Conservation (phyloP, 371 early-diverging fungal genomes). For the Haplosporangium sp. region DNA sequence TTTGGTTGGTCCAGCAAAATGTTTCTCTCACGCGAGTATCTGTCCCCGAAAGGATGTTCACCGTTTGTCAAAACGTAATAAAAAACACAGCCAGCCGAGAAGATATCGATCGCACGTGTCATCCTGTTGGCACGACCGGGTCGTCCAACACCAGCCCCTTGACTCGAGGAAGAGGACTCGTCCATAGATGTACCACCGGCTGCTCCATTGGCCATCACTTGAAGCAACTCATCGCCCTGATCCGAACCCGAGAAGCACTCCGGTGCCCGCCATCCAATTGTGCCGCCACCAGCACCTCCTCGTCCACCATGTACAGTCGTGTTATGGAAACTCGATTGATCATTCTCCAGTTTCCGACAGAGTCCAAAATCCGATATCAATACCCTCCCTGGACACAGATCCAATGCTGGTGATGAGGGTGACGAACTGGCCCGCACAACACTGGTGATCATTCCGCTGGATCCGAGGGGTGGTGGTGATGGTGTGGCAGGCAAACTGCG, state of each 20-base stretch:
- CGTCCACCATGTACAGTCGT: slow-evolving; percentile 67
- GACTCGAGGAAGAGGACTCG: slow-evolving; percentile 25
- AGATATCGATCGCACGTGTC: slow-evolving; percentile 93
- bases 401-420: slow-evolving; percentile 39
- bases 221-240: slow-evolving; percentile 19
- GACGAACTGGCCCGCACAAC: slow-evolving; percentile 32
- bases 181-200: slow-evolving; percentile 1
- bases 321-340: slow-evolving; percentile 94
- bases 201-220: slow-evolving; percentile 9
- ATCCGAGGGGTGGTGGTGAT: slow-evolving; percentile 33
- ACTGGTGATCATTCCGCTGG: slow-evolving; percentile 53
- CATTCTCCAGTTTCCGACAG: slow-evolving; percentile 93
- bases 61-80: slow-evolving; percentile 92
- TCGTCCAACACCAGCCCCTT: slow-evolving; percentile 25
- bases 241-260: slow-evolving; percentile 72
- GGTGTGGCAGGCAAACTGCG: slow-evolving; percentile 11
- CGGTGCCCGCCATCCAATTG: slow-evolving; percentile 98
- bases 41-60: slow-evolving; percentile 95
- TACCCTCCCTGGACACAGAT: slow-evolving; percentile 65
- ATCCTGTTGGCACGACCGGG: slow-evolving; percentile 62
- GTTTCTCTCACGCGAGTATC: slow-evolving; percentile 87
- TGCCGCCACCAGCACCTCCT: slow-evolving; percentile 80
- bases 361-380: slow-evolving; percentile 98
- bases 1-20: slow-evolving; percentile 81
- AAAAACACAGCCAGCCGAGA: slow-evolving; percentile 95